phyloP scores from a whole-genome alignment of 129 eudicot species.

The Logfia minima region DNA sequence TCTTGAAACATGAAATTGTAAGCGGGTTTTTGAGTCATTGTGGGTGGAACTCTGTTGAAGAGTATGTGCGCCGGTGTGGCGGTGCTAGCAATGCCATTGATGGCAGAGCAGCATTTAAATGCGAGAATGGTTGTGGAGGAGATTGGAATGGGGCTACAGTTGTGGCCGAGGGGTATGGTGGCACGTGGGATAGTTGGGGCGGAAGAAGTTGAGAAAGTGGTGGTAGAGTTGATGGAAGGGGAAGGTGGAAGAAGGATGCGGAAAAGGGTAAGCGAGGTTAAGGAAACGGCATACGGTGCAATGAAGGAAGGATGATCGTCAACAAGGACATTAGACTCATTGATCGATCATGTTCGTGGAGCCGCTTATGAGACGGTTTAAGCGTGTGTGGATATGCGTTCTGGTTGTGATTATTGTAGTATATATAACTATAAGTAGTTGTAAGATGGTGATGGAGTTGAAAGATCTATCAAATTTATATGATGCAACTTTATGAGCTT shows the following conservation, averaged over 20 bases:
- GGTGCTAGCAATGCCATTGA: slow-evolving; percentile 56
- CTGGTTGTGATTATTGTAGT: too few species aligned
- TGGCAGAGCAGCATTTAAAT: slow-evolving; percentile 65
- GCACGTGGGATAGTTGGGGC: slow-evolving; percentile 46
- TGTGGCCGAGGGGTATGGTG: slow-evolving; percentile 31
- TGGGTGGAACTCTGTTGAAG: slow-evolving; percentile 72
- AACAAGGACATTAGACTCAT: slow-evolving; percentile 20
- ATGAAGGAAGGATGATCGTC: slow-evolving; percentile 50
- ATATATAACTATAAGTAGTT: not conserved
- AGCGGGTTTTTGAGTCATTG: slow-evolving; percentile 63
- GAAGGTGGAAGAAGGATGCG: slow-evolving; percentile 36
- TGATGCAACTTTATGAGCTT: too few species aligned
- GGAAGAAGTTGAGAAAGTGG: slow-evolving; percentile 42
- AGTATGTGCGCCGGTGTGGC: slow-evolving; percentile 56
- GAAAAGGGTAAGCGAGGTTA: slow-evolving; percentile 34
- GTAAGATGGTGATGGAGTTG: too few species aligned
- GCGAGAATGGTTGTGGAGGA: slow-evolving; percentile 54
- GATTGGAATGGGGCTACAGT: slow-evolving; percentile 44
- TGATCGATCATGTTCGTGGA: slow-evolving; percentile 36
- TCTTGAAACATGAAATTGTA: slow-evolving; percentile 41
- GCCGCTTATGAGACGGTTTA: not conserved
- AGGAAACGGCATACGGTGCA: slow-evolving; percentile 35
- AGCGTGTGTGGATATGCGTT: not conserved
- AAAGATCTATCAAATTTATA: too few species aligned
- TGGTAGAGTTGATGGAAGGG: slow-evolving; percentile 43